Evolutionary conservation across 768 basidiomycete species (phyloP), one percentile per base, ranked within the genome.

Genomic region (Lentinula sp.): DNA sequence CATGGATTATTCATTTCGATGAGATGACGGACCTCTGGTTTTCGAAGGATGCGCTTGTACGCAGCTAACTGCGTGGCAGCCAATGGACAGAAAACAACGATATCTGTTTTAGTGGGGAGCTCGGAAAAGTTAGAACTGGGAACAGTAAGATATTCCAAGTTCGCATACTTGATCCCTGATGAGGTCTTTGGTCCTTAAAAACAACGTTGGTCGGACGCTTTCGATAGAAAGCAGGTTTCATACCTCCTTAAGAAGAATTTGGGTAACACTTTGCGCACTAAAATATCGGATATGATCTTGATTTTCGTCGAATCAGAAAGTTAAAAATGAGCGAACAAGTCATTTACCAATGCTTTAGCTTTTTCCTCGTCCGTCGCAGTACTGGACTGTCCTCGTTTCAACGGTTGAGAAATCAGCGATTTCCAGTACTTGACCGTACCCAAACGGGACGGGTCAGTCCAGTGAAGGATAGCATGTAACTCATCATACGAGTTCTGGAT

Each of bases 31-130:
- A 97, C 82, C 5, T 83, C 78, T 5, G 79, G 76, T 65, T 81
- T 84, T n/a, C 71, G 72, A 23, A 95, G 74, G 37, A 95, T 78
- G 5, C 80, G 79, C 65, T 84, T 88, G 71, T 97, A 96, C 0
- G 87, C 90, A 15, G 71, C 68, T 32, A 85, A 81, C 72, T 97
- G 95, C 39, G 74, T 78, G 0, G 75, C 61, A 0, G 90, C 90
- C 53, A 98, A 74, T 15, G 94, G 95, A 68, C 96, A 99, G 67
- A 98, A 96, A 5, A 97, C 93, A 13, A 98, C 90, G 68, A 93
- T 78, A 65, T 99, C 96, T 0, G 81, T 81, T 76, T 99, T 99
- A 63, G 80, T 78, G 1, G 96, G 96, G 2, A 98, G 79, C 89
- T 95, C 66, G 2, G 54, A 11, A 62, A 53, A 40, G 6, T 60